Evolutionary conservation across 2,329 filamentous ascomycete species (phyloP).

Genomic region (Xylariales sp.): DNA sequence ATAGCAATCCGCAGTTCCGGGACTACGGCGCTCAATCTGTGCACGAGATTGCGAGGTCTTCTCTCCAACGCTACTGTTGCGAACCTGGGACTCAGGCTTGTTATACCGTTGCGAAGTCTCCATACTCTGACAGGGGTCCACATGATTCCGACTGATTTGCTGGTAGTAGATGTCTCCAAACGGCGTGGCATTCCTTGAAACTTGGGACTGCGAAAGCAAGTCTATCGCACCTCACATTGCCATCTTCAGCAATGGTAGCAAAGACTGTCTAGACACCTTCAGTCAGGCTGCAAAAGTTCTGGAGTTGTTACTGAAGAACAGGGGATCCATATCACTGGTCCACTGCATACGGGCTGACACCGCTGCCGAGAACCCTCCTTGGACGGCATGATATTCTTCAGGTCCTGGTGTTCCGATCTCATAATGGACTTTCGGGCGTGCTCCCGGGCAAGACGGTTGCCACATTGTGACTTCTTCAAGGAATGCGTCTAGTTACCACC

Average conservation of each 20-base stretch:
- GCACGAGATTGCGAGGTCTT: too few relatives aligned
- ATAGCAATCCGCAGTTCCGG: too few relatives aligned
- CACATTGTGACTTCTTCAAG: neutral
- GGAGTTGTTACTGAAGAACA: neutral
- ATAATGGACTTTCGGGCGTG: neutral
- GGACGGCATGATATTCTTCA: conserved; percentile 3
- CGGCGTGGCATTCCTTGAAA: neutral
- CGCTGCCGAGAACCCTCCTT: neutral
- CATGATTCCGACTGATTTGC: too few relatives aligned
- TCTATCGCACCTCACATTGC: neutral
- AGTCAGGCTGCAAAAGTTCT: conserved; percentile 3
- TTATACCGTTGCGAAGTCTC: too few relatives aligned
- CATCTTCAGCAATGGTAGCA: conserved; percentile 6
- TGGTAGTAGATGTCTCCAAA: conserved; percentile 6
- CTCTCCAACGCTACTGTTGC: too few relatives aligned
- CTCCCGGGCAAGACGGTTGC: neutral
- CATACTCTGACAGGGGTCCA: too few relatives aligned
- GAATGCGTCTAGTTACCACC: neutral
- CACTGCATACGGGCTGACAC: neutral
- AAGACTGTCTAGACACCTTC: conserved; percentile 4
- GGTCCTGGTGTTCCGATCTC: neutral
- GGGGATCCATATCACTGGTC: neutral
- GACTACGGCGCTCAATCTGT: too few relatives aligned
- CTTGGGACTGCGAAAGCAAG: neutral
- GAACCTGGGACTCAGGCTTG: too few relatives aligned